Base-by-base conservation (phyloP, 1,139 yeast species). In the Zygosaccharomyces pseudobailii region DNA sequence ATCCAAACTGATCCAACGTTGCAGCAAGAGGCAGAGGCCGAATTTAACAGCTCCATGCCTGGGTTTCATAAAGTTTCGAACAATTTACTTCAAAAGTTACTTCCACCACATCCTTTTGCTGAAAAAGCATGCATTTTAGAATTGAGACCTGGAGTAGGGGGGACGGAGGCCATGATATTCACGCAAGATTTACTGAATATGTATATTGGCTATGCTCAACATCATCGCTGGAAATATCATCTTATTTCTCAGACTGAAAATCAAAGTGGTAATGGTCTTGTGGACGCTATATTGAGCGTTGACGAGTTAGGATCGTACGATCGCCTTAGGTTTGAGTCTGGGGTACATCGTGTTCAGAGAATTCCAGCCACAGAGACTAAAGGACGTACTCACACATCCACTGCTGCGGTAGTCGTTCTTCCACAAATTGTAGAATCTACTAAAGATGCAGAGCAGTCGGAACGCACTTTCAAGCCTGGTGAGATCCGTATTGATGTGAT, bases 71-170 rank as follows among this genome's bases (percentile, higher is more conserved):
- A 63, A 5, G 61, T 74, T 2, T 70, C 78, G 0, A 64, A 68
- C 2, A 70, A 72, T 35, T 71, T 92, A 19, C 79, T 83, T 52
- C 58, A 72, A 1, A 74, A 77, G 47, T 70, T 92, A 9, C 70
- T 89, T 30, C 97, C 97, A 1, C 79, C 87, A 3, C 82, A 86
- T 54, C 82, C 83, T 42, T 87, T 86, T 63, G 77, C 84, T 3
- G 95, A 87, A 46, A 80, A 79, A 50, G 82, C 95, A 0, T 84
- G 96, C 43, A 73, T 92, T 10, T 58, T 92, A 19, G 99, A 92
- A 65, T 67, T 92, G 24, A 74, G 97, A 48, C 97, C 98, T 0
- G 98, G 99, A 2, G 90, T 92, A 1, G 98, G 99, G 10, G 99
- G 99, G 2, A 78, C 82, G 5, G 99, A 92, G 61, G 97, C 98